Evolutionary conservation across 768 basidiomycete genomes (phyloP).

Genomic region (Phylloporus sp.): DNA sequence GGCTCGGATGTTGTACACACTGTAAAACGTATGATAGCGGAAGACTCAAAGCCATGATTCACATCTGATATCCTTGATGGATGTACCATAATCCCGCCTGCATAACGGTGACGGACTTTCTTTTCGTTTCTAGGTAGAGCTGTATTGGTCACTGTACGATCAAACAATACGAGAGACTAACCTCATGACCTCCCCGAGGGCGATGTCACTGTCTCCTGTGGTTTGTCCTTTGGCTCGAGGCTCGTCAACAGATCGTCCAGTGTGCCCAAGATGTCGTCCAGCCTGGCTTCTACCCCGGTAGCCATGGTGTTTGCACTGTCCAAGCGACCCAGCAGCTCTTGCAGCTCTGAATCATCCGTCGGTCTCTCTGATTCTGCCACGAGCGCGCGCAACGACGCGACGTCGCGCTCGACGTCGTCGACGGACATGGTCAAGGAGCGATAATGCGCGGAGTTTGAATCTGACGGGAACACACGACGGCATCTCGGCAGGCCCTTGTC

Average conservation of each 20-base stretch:
- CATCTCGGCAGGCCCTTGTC: constrained; percentile 22
- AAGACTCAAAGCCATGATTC: constrained; percentile 28
- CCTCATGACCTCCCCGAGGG: constrained; percentile 10
- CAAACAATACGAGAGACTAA: constrained; percentile 5
- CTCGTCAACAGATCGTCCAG: constrained; percentile 51
- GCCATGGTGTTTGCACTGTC: constrained; percentile 60
- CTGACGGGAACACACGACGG: constrained; percentile 2
- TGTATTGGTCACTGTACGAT: constrained; percentile 2
- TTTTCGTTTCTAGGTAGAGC: constrained; percentile 13
- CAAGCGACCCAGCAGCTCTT: constrained; percentile 51
- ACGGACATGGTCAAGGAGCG: constrained; percentile 22
- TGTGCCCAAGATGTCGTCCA: constrained; percentile 58
- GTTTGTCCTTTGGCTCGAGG: constrained; percentile 32
- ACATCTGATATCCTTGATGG: constrained; percentile 27
- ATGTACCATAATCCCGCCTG: constrained; percentile 11
- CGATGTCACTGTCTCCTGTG: background rate
- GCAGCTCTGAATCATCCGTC: constrained; percentile 41
- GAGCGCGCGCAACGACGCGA: constrained; percentile 31
- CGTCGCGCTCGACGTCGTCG: constrained; percentile 36
- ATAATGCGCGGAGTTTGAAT: constrained; percentile 22
- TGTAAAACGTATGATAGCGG: constrained; percentile 51
- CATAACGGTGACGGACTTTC: background rate
- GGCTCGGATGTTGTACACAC: constrained; percentile 78
- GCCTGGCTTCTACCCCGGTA: constrained; percentile 52
- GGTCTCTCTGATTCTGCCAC: constrained; percentile 25